Evolutionary conservation across 331 rosid species (phyloP).

Genomic region (Quercus lobata): DNA sequence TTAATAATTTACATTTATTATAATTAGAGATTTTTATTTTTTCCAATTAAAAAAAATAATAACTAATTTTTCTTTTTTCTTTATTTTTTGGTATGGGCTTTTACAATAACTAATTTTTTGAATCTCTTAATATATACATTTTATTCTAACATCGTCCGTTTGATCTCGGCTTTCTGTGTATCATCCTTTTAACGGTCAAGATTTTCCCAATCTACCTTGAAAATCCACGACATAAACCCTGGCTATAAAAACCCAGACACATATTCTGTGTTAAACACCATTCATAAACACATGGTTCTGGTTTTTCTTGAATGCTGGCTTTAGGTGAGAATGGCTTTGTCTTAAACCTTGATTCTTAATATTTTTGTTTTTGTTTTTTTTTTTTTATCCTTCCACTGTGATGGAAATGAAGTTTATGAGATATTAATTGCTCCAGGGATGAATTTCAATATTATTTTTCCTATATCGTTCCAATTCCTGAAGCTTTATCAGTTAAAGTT

Average conservation of each 20-base stretch:
- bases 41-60: too few species aligned
- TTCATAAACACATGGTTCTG: background rate
- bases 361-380: background rate
- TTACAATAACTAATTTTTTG: too few species aligned
- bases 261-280: background rate
- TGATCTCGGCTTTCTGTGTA: too few species aligned
- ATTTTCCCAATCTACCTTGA: too few species aligned
- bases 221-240: background rate
- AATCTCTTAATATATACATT: too few species aligned
- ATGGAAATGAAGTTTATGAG: background rate
- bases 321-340: background rate
- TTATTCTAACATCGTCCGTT: too few species aligned
- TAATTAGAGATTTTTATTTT: too few species aligned
- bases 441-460: background rate
- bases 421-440: slow-evolving; percentile 24
- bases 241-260: background rate
- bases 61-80: too few species aligned
- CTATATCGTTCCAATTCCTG: slow-evolving; percentile 33
- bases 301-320: background rate
- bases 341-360: background rate
- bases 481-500: background rate
- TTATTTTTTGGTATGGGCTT: too few species aligned
- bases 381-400: background rate
- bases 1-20: too few species aligned
- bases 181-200: too few species aligned